Base-by-base conservation (phyloP, 2,329 filamentous ascomycete species). In the Claviceps lovelessii region DNA sequence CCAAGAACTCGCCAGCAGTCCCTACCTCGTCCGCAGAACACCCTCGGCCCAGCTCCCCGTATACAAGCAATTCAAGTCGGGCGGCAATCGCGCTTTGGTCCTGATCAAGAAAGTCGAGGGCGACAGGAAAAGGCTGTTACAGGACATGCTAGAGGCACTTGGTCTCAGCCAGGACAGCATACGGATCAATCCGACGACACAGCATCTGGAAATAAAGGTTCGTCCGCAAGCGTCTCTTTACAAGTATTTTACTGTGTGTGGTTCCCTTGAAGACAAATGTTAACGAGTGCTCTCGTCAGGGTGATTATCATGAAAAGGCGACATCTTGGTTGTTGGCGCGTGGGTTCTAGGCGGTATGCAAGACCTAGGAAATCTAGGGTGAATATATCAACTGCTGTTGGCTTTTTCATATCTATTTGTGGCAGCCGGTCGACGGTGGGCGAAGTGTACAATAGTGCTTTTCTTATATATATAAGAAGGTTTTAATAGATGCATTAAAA, bases 91-190 rank as follows among this genome's bases (percentile, higher is more conserved):
- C 65, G 80, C 83, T 62, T 71, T 86, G 63, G 94, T 91, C 5
- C 70, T 81, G 55, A 72, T 98, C 55, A 86, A 89, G 67, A 90
- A 87, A 70, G 78, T 91, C 51, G 82, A 88, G 55, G 93, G 93
- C 17, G 79, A 95, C 66, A 64, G 82, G 51, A 68, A 73, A 37
- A 77, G 73, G 3, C 67, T 97, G 59, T 76, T 80, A 58, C 69
- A 77, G 41, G 85, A 90, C 61, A 66, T 97, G 55, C 71, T 75
- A 42, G 64, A 70, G 23, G 77, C 75, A 11, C 68, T 95, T 57
- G 70, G 74, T 1, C 64, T 91, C 46, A 69, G 76, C 29, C 65
- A 75, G 51, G 72, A 78, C 15, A 72, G 81, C 7, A 73, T 84
- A 46, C 72, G 67, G 58, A 59, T 81, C 48, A 80, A 80, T 60